phyloP scores from a whole-genome alignment of 768 basidiomycete genomes.

The Pholiota molesta region DNA sequence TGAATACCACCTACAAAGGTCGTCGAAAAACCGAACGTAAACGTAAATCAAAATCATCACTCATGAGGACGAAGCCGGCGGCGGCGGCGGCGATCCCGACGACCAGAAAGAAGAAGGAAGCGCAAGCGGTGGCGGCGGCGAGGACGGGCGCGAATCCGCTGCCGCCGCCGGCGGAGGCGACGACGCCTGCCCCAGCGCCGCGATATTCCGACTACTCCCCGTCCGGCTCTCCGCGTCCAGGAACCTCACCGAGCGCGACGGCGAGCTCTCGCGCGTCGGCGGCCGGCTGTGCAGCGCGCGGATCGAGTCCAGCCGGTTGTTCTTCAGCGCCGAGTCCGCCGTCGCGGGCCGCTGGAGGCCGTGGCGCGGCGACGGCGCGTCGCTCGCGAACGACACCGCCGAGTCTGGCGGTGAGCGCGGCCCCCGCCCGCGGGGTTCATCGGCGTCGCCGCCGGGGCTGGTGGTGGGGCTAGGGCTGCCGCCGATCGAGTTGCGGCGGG shows the following conservation, averaged over 20 bases:
- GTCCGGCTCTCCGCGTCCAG: slow-evolving; percentile 23
- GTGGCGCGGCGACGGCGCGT: neutral
- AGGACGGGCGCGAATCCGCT: too few relatives aligned
- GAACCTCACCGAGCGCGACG: slow-evolving; percentile 48
- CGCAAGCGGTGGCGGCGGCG: too few relatives aligned
- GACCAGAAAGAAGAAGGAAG: too few relatives aligned
- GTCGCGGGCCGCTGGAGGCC: slow-evolving; percentile 9
- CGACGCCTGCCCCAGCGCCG: neutral
- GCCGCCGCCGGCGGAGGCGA: slow-evolving; percentile 3
- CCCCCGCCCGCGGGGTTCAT: slow-evolving; percentile 6
- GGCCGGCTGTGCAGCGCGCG: slow-evolving; percentile 27
- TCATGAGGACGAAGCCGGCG: too few relatives aligned
- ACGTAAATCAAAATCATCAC: too few relatives aligned
- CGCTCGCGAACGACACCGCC: slow-evolving; percentile 19
- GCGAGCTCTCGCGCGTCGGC: slow-evolving; percentile 45
- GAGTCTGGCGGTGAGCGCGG: neutral
- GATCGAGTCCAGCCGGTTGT: slow-evolving; percentile 36
- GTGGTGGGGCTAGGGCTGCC: slow-evolving; percentile 1
- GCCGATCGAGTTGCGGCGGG: neutral
- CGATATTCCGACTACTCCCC: neutral
- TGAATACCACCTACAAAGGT: too few relatives aligned
- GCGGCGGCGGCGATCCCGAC: too few relatives aligned
- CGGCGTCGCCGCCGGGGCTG: slow-evolving; percentile 14
- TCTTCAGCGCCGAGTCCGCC: slow-evolving; percentile 28
- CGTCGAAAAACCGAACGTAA: too few relatives aligned